phyloP scores from a whole-genome alignment of 805 yeast genomes.

The Yarrowia divulgata region DNA sequence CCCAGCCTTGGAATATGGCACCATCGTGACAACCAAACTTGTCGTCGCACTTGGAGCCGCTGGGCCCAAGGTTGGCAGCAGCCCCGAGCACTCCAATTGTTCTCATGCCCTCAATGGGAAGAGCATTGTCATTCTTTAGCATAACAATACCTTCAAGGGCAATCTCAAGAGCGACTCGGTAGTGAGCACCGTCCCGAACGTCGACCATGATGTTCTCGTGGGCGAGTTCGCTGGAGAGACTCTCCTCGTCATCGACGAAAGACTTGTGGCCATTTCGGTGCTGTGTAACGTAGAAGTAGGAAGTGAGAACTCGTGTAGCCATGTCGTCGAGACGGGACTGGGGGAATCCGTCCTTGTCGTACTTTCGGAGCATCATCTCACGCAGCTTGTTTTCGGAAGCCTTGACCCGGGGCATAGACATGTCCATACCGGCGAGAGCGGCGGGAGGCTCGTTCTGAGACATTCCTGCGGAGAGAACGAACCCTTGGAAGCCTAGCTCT shows the following conservation, averaged over 20 bases:
- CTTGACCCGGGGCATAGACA: conserved; percentile 57
- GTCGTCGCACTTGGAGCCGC: conserved; percentile 59
- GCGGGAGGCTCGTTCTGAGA: conserved; percentile 68
- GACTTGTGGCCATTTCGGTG: conserved; percentile 48
- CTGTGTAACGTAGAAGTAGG: conserved; percentile 56
- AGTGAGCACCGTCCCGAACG: conserved; percentile 16
- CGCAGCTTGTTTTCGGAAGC: conserved; percentile 26
- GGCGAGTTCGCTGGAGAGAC: neutral
- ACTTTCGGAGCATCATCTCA: conserved; percentile 29
- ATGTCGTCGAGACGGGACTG: conserved; percentile 62
- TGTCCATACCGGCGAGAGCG: conserved; percentile 66
- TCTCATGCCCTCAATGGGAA: conserved; percentile 59
- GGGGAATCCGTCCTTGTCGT: conserved; percentile 47
- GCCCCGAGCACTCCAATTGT: conserved; percentile 49
- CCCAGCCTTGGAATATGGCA: conserved; percentile 67
- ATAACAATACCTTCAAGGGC: conserved; percentile 64
- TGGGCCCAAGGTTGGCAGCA: conserved; percentile 60
- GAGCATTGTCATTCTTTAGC: conserved; percentile 59
- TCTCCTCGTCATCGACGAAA: neutral
- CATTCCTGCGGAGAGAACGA: conserved; percentile 70
- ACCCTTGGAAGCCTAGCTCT: conserved; percentile 71
- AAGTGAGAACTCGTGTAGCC: conserved; percentile 61
- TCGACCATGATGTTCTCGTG: neutral
- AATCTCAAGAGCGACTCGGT: conserved; percentile 58
- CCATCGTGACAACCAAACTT: conserved; percentile 64